Evolutionary conservation across 495 filamentous ascomycete species (phyloP).

Genomic region (Aspergillus conjunctus): DNA sequence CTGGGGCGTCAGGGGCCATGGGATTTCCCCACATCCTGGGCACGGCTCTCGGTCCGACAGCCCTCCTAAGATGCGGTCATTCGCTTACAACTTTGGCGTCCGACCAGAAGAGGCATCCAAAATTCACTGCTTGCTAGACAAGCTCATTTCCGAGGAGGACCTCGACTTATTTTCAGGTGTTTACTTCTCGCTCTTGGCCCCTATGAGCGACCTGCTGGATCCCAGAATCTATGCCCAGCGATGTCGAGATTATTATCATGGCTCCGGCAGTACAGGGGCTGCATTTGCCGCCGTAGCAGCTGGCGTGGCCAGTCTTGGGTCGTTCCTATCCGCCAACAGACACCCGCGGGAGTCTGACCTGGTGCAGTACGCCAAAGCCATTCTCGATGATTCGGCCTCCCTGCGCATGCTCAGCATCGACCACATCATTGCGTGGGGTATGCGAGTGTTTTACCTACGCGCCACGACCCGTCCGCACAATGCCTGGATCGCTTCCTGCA

Average conservation of each 20-base stretch:
- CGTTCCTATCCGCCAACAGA: conserved; percentile 33
- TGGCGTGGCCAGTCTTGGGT: conserved; percentile 34
- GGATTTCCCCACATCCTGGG: conserved; percentile 38
- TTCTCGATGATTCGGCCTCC: conserved; percentile 37
- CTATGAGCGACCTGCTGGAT: conserved; percentile 32
- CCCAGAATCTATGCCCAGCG: conserved; percentile 33
- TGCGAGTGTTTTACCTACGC: conserved; percentile 38
- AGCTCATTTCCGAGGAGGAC: conserved; percentile 33
- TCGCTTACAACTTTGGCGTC: conserved; percentile 38
- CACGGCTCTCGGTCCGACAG: conserved; percentile 33
- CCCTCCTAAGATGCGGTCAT: conserved; percentile 32
- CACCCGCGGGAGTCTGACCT: conserved; percentile 34
- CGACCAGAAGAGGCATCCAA: conserved; percentile 36
- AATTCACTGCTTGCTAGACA: conserved; percentile 25
- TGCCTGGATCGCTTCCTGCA: conserved; percentile 43
- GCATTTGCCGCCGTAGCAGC: conserved; percentile 36
- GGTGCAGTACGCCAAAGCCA: conserved; percentile 35
- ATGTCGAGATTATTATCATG: conserved; percentile 34
- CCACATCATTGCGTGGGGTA: conserved; percentile 38
- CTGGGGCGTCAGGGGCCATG: conserved; percentile 36
- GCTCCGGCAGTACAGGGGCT: conserved; percentile 22
- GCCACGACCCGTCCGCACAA: conserved; percentile 37
- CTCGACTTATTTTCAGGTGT: conserved; percentile 25
- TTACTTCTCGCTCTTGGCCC: conserved; percentile 30
- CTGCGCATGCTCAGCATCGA: conserved; percentile 34